Conservation (phyloP, 2,329 filamentous ascomycete genomes). For the Cryphonectria carpinicola region DNA sequence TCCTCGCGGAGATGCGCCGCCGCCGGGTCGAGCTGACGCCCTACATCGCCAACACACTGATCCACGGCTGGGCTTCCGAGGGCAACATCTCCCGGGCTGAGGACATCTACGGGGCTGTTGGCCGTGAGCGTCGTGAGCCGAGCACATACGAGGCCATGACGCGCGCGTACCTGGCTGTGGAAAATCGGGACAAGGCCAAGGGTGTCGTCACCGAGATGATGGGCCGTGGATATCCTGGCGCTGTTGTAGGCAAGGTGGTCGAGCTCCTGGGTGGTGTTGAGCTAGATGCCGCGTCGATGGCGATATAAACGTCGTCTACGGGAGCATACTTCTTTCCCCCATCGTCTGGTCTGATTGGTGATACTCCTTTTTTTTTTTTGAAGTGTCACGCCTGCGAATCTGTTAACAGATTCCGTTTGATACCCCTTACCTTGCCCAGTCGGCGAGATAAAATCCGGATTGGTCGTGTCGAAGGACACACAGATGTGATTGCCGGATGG, state of each 20-base stretch:
- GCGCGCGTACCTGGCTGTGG: conserved; percentile 82
- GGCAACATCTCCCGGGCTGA: conserved; percentile 80
- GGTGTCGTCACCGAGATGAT: conserved; percentile 87
- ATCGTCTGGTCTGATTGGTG: conserved; percentile 9
- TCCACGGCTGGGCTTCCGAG: conserved; percentile 92
- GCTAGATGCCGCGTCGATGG: conserved; percentile 41
- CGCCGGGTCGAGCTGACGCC: conserved; percentile 84
- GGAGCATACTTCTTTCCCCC: background rate
- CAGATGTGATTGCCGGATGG: conserved; percentile 3
- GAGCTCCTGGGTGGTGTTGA: conserved; percentile 75
- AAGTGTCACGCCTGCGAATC: conserved; percentile 27
- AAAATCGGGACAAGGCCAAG: conserved; percentile 78
- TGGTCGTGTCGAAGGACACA: conserved; percentile 18
- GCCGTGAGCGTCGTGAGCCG: conserved; percentile 80
- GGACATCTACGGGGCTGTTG: conserved; percentile 78
- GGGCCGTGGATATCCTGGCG: conserved; percentile 83
- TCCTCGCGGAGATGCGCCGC: conserved; percentile 76
- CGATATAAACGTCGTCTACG: conserved; percentile 30
- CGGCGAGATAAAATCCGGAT: conserved; percentile 11
- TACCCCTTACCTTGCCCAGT: conserved; percentile 35
- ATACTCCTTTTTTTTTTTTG: conserved; percentile 19
- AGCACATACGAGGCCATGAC: conserved; percentile 99
- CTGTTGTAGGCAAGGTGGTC: conserved; percentile 90
- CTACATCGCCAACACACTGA: conserved; percentile 97
- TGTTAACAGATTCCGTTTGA: conserved; percentile 34